A percentile compares a stretch with the other conserved stretches of the same genome.
Evolutionary conservation across 176 grass and related monocot species (phyloP).

Genomic region (Avena eriantha): DNA sequence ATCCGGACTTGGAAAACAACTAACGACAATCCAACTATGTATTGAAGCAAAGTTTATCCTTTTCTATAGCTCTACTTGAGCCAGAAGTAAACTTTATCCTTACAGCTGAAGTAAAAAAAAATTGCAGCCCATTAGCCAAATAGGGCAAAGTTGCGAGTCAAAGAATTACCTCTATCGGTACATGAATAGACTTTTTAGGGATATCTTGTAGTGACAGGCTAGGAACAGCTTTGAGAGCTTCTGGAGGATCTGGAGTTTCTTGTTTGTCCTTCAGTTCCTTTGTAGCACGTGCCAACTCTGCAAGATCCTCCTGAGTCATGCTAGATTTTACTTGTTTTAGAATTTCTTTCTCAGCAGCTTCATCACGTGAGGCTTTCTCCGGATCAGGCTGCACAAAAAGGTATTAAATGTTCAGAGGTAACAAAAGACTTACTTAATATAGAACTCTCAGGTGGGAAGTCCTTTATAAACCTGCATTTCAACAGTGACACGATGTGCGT

Average conservation of each 20-base stretch:
- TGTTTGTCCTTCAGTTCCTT: constrained; percentile 91
- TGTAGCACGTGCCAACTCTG: constrained; percentile 83
- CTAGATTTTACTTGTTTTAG: constrained; percentile 76
- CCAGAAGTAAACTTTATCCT: background rate
- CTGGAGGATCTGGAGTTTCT: constrained; percentile 95
- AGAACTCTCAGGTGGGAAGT: constrained; percentile 16
- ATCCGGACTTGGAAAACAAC: constrained; percentile 23
- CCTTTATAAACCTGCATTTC: constrained; percentile 82
- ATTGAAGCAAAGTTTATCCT: background rate
- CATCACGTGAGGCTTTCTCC: constrained; percentile 84
- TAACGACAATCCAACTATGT: background rate
- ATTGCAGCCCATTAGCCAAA: background rate
- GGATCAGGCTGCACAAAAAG: constrained; percentile 79
- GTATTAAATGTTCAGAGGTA: constrained; percentile 17
- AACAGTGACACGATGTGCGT: constrained; percentile 80
- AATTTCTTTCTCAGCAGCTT: constrained; percentile 85
- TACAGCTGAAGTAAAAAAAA: background rate
- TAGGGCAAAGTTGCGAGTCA: background rate
- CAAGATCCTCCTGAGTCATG: constrained; percentile 93
- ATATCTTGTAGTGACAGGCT: constrained; percentile 90
- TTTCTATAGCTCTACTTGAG: constrained; percentile 7
- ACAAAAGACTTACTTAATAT: constrained; percentile 4
- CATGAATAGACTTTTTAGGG: constrained; percentile 79
- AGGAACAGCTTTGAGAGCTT: constrained; percentile 93
- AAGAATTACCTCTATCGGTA: constrained; percentile 83